Conservation (phyloP, 495 filamentous ascomycete genomes). For the Lasiosphaeria hispida region DNA sequence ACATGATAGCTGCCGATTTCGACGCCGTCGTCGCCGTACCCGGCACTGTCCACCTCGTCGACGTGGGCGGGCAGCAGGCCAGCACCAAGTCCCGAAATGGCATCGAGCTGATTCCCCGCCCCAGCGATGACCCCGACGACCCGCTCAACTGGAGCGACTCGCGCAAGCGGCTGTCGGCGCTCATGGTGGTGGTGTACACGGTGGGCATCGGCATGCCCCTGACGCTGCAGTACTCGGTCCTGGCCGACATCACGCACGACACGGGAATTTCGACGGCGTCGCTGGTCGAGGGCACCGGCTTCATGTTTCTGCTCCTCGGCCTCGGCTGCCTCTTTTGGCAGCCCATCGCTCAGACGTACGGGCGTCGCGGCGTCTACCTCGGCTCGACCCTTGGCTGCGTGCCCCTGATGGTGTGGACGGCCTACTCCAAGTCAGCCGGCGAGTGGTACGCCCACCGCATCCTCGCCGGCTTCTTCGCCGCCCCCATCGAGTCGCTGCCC, state of each 20-base stretch:
- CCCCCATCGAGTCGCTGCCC: constrained; percentile 45
- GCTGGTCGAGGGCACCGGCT: constrained; percentile 31
- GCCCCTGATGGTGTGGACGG: constrained; percentile 42
- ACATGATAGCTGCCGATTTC: too few species aligned
- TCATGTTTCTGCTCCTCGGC: constrained; percentile 39
- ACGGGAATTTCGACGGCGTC: constrained; percentile 35
- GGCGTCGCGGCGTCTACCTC: constrained; percentile 32
- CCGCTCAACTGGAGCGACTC: constrained; percentile 53
- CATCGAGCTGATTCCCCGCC: constrained; percentile 52
- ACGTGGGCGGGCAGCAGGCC: constrained; percentile 24
- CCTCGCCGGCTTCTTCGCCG: constrained; percentile 56
- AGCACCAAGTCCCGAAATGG: constrained; percentile 7
- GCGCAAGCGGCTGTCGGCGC: constrained; percentile 51
- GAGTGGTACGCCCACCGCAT: constrained; percentile 60
- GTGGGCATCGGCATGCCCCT: constrained; percentile 26
- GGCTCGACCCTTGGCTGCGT: constrained; percentile 27
- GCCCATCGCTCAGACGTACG: constrained; percentile 32
- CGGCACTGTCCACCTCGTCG: constrained; percentile 33
- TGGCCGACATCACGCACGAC: constrained; percentile 30
- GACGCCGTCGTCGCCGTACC: constrained; percentile 18
- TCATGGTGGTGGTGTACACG: constrained; percentile 40
- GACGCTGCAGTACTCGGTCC: constrained; percentile 29
- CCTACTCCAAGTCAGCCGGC: constrained; percentile 47
- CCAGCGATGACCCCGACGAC: constrained; percentile 51
- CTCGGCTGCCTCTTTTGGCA: constrained; percentile 38